Conservation (phyloP, 2,329 filamentous ascomycete species). For the Diaporthe aspalathi region DNA sequence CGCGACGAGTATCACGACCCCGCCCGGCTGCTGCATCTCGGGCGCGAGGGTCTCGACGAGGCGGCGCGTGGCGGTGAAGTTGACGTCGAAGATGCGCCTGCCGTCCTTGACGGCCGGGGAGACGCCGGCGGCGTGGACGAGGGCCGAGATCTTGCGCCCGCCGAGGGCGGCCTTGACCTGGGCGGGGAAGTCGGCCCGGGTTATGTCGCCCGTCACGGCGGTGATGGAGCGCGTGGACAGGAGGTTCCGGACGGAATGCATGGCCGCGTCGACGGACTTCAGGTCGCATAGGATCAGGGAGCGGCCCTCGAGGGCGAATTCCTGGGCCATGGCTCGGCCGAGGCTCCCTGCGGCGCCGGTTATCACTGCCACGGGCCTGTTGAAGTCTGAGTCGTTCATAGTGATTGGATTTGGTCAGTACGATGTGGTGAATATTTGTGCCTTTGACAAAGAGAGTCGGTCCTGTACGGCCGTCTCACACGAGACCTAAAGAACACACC, state of each 20-base stretch:
- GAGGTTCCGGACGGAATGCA: slow-evolving; percentile 21
- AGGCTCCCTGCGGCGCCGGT: slow-evolving; percentile 14
- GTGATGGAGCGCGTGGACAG: slow-evolving; percentile 19
- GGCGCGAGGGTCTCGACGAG: slow-evolving; percentile 21
- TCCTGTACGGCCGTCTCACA: background rate
- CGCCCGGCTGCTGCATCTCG: slow-evolving; percentile 17
- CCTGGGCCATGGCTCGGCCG: slow-evolving; percentile 13
- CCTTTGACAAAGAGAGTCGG: background rate
- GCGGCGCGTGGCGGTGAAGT: slow-evolving; percentile 23
- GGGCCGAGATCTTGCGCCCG: slow-evolving; percentile 19
- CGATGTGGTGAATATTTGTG: too few relatives aligned
- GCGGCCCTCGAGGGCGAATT: slow-evolving; percentile 27
- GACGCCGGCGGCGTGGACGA: slow-evolving; percentile 29
- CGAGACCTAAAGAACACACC: background rate
- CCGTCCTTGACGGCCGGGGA: slow-evolving; percentile 10
- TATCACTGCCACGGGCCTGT: slow-evolving; percentile 12
- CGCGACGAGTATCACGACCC: slow-evolving; percentile 19
- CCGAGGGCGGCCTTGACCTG: slow-evolving; percentile 21
- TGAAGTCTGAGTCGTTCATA: background rate
- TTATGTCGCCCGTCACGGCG: slow-evolving; percentile 28
- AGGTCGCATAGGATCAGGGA: slow-evolving; percentile 26
- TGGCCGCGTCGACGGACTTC: slow-evolving; percentile 17
- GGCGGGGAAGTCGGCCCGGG: background rate
- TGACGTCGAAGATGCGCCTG: slow-evolving; percentile 29
- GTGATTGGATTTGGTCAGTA: background rate